Evolutionary conservation across 164 flowering plant species (phyloP).

Genomic region (Liquidambar formosana): DNA sequence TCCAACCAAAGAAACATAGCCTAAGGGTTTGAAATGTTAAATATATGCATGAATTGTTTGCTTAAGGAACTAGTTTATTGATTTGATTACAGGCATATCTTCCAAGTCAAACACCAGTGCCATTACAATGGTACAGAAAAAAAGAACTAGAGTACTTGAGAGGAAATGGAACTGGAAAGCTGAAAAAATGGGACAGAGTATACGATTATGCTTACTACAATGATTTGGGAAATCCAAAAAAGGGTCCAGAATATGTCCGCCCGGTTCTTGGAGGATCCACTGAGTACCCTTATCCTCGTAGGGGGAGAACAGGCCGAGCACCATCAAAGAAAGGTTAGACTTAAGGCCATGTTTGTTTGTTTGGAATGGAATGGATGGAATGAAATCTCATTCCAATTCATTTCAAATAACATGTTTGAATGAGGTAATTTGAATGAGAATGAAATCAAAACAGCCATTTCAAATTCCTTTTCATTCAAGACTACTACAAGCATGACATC

Average conservation of each 20-base stretch:
- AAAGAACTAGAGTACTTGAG: constrained; percentile 63
- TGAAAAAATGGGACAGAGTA: constrained; percentile 77
- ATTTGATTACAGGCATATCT: constrained; percentile 53
- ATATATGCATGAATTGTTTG: not conserved
- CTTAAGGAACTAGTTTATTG: not conserved
- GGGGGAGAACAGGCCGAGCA: constrained; percentile 77
- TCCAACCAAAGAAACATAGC: no score
- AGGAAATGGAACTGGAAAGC: constrained; percentile 78
- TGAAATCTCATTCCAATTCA: no score
- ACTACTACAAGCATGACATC: no score
- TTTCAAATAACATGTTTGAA: no score
- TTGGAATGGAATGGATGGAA: no score
- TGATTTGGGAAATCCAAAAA: constrained; percentile 77
- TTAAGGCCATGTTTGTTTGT: no score
- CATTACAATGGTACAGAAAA: constrained; percentile 49
- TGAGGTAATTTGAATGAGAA: no score
- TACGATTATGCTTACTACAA: constrained; percentile 88
- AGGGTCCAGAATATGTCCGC: constrained; percentile 38
- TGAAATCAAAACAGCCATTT: no score
- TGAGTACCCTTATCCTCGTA: constrained; percentile 72
- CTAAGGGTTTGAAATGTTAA: no score
- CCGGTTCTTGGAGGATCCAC: constrained; percentile 78
- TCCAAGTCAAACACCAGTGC: constrained; percentile 63
- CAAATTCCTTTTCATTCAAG: no score
- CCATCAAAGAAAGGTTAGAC: constrained; percentile 47